phyloP scores from a whole-genome alignment of 1,284 basidiomycete genomes.

The Ganoderma lucidum region DNA sequence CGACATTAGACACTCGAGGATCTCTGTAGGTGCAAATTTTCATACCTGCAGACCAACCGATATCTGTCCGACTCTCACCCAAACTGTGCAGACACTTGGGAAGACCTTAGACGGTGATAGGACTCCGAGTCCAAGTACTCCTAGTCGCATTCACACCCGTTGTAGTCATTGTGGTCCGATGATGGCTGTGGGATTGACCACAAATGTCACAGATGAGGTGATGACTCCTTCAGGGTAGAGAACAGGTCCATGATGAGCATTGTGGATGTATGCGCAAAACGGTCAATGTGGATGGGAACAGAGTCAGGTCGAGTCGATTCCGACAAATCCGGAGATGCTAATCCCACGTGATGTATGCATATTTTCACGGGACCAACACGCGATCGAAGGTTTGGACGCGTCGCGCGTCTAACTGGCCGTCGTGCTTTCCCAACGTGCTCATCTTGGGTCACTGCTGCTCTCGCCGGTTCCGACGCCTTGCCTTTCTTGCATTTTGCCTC shows the following conservation, averaged over 20 bases:
- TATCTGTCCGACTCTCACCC: not conserved
- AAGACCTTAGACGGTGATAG: not conserved
- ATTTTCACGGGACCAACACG: constrained; percentile 25
- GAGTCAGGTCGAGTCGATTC: constrained; percentile 3
- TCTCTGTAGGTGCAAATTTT: not conserved
- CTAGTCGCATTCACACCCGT: not conserved
- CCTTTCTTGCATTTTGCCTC: not conserved
- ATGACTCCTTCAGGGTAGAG: not conserved
- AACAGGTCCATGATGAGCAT: not conserved
- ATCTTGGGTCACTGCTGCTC: constrained; percentile 1
- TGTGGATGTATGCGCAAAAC: not conserved
- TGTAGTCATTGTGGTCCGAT: not conserved
- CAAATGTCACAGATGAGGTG: not conserved
- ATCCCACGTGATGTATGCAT: constrained; percentile 18
- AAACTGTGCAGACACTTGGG: not conserved
- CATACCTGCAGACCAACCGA: not conserved
- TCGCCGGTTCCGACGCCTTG: constrained; percentile 6
- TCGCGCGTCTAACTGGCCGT: constrained; percentile 10
- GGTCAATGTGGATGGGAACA: not conserved
- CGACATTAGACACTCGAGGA: not conserved
- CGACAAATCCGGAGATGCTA: not conserved
- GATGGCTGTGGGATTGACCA: not conserved
- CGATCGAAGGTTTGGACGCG: constrained; percentile 24
- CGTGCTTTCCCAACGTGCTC: constrained; percentile 14
- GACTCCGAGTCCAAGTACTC: not conserved